Evolutionary conservation across 768 basidiomycete genomes (phyloP), one percentile per base, ranked within the genome.

Genomic region (Tricholoma terreum): DNA sequence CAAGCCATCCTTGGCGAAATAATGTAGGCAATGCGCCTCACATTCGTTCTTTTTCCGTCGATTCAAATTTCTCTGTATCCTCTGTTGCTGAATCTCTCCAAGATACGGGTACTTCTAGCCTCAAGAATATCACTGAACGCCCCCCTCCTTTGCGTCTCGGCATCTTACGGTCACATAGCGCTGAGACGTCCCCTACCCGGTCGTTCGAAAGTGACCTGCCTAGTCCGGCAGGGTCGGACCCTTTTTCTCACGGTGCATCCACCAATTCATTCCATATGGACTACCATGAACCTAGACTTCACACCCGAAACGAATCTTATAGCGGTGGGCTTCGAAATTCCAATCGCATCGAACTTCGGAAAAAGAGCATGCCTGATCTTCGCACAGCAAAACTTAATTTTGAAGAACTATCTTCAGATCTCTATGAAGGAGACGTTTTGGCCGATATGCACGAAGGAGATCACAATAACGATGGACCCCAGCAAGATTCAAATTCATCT

Each of bases 361-460:
- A 92, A 77, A 91, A 94, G 72, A 94, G 92, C 56, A 77, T 96
- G 56, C 94, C 94, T 6, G 93, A 97, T 66, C 75, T 96, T 48
- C 82, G 89, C 24, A 82, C 73, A 14, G 74, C 78, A 30, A 81
- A 77, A 46, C 65, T 80, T 36, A 75, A 73, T 52, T 71, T 74
- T 58, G 64, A 56, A 56, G 61, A 56, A 53, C 67, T 67, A 52
- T 56, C 61, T 53, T 67, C 68, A 14, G 71, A 72, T 27, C 57
- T 67, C 33, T 59, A 65, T 21, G 61, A 57, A 12, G 54, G 50
- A 43, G 66, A 60, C 54, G 43, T 43, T 48, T 42, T 57, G 10
- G 4, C 24, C 22, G 19, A 36, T 17, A 40, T 38, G 34, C 24
- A 58, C 54, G 50, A 6, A 24, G 63, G 54, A 48, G 62, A 56